Conservation (phyloP, 2,329 filamentous ascomycete genomes). For the Didymella segeticola region DNA sequence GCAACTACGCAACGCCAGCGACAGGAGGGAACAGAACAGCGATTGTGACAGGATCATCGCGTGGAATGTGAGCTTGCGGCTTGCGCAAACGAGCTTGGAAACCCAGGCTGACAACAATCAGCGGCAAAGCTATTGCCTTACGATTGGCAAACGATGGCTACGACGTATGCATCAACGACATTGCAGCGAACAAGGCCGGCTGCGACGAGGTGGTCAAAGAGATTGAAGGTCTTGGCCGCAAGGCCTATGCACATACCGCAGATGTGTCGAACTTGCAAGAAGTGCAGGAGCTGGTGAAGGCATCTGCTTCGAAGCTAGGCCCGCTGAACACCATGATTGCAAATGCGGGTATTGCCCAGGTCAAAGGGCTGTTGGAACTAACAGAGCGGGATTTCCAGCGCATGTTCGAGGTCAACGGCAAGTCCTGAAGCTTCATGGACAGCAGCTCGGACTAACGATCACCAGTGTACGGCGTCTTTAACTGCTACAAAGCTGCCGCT, state of each 20-base stretch:
- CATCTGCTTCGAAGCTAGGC: slow-evolving; percentile 61
- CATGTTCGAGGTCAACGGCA: slow-evolving; percentile 68
- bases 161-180: slow-evolving; percentile 70
- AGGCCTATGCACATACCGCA: slow-evolving; percentile 62
- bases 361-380: slow-evolving; percentile 63
- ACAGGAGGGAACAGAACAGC: slow-evolving; percentile 38
- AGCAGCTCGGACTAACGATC: neutral
- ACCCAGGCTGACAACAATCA: slow-evolving; percentile 33
- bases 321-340: slow-evolving; percentile 62
- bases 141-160: slow-evolving; percentile 71
- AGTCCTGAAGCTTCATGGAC: neutral
- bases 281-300: slow-evolving; percentile 61
- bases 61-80: slow-evolving; percentile 43
- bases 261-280: slow-evolving; percentile 66
- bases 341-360: slow-evolving; percentile 68
- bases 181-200: slow-evolving; percentile 59
- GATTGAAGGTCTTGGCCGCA: slow-evolving; percentile 60
- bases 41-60: slow-evolving; percentile 49
- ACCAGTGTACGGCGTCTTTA: slow-evolving; percentile 66
- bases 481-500: slow-evolving; percentile 69
- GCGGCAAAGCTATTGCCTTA: slow-evolving; percentile 68
- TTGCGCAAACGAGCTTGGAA: neutral
- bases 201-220: slow-evolving; percentile 62
- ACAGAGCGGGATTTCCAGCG: slow-evolving; percentile 63
- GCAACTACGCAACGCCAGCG: slow-evolving; percentile 35